Evolutionary conservation across 148 eudicot genomes (phyloP).

Genomic region (Pharnaceum exiguum): DNA sequence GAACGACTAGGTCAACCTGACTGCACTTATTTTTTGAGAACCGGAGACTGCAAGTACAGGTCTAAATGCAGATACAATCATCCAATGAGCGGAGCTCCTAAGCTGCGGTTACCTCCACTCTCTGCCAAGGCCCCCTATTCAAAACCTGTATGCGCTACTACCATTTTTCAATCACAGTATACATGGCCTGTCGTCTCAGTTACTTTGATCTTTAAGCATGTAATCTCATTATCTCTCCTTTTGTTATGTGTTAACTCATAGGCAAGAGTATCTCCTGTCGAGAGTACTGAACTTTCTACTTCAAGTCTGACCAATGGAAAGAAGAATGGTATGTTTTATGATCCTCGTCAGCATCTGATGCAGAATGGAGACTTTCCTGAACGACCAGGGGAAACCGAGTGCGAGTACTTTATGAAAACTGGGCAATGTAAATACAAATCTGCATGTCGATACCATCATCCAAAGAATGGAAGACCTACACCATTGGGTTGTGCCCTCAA

Average conservation of each 20-base stretch:
- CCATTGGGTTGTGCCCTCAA: slow-evolving; percentile 19
- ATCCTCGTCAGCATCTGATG: slow-evolving; percentile 20
- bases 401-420: slow-evolving; percentile 50
- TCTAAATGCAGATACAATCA: slow-evolving; percentile 49
- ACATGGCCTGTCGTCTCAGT: neutral
- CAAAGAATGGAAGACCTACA: slow-evolving; percentile 28
- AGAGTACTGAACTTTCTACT: slow-evolving; percentile 12
- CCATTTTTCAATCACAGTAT: neutral
- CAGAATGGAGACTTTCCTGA: slow-evolving; percentile 49
- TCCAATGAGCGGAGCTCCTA: slow-evolving; percentile 30
- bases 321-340: slow-evolving; percentile 14
- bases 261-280: slow-evolving; percentile 5
- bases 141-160: slow-evolving; percentile 34
- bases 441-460: slow-evolving; percentile 51
- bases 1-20: slow-evolving; percentile 57
- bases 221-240: neutral
- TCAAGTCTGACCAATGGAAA: slow-evolving; percentile 11
- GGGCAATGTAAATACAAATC: slow-evolving; percentile 54
- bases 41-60: slow-evolving; percentile 55
- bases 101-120: slow-evolving; percentile 18
- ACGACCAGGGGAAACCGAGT: slow-evolving; percentile 54
- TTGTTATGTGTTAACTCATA: neutral
- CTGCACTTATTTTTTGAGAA: slow-evolving; percentile 48
- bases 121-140: slow-evolving; percentile 37
- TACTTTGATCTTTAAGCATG: neutral